phyloP scores from a whole-genome alignment of 257 asterid species.

The Buddleja alternifolia region DNA sequence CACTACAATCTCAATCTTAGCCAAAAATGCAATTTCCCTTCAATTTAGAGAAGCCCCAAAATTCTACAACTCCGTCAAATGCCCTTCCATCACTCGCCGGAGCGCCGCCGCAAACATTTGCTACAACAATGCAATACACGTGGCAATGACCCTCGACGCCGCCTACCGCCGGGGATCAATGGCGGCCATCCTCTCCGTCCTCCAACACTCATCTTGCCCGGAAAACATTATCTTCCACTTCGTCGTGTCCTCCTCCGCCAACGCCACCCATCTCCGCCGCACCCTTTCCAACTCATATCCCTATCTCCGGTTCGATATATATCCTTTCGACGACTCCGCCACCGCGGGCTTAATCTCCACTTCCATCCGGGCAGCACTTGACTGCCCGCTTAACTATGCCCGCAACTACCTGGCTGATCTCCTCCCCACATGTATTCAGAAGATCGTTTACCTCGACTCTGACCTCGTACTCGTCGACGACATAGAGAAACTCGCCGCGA shows the following conservation, averaged over 20 bases:
- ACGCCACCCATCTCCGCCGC: slow-evolving; percentile 37
- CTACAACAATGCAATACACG: slow-evolving; percentile 49
- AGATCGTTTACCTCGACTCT: slow-evolving; percentile 83
- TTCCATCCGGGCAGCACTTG: slow-evolving; percentile 88
- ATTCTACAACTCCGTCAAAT: slow-evolving; percentile 67
- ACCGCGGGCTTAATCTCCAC: slow-evolving; percentile 81
- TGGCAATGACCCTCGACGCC: slow-evolving; percentile 86
- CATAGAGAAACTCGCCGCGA: slow-evolving; percentile 71
- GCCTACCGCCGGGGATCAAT: slow-evolving; percentile 85
- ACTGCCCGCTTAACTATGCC: slow-evolving; percentile 92
- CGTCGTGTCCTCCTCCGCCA: slow-evolving; percentile 47
- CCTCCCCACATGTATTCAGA: slow-evolving; percentile 55
- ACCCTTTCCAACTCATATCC: slow-evolving; percentile 66
- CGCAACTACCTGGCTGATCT: slow-evolving; percentile 86
- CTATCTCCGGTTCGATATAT: slow-evolving; percentile 57
- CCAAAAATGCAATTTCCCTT: slow-evolving; percentile 26
- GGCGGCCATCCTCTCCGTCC: slow-evolving; percentile 84
- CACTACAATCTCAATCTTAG: slow-evolving; percentile 18
- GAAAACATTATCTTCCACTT: slow-evolving; percentile 83
- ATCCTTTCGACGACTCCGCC: slow-evolving; percentile 66
- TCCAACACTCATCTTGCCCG: slow-evolving; percentile 91
- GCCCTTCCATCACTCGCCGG: slow-evolving; percentile 40
- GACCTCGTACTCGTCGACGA: slow-evolving; percentile 91
- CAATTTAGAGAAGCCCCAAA: slow-evolving; percentile 81
- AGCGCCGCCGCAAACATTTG: slow-evolving; percentile 14